These are phyloP conservation scores for Sarocladium strictum DNA, from an alignment of 2,329 filamentous ascomycete genomes.

Conservation along the genomic window DNA sequence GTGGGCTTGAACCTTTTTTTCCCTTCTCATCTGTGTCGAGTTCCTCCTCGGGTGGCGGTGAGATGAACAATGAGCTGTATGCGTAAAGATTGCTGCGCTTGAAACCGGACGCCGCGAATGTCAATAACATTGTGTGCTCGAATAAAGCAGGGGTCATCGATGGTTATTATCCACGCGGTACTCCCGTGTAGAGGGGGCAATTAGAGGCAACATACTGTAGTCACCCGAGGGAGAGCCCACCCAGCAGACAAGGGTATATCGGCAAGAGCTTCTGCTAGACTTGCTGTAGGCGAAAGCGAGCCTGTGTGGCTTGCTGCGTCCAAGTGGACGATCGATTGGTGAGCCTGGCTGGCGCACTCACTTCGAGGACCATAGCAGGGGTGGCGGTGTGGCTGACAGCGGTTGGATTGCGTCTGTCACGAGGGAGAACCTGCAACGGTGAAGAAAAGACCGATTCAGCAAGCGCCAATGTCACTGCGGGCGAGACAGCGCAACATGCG, in stretches of 20 bases:
- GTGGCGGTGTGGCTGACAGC: slow-evolving; percentile 1
- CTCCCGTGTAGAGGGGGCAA: background rate
- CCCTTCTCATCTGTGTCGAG: background rate
- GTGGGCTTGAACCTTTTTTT: slow-evolving; percentile 5
- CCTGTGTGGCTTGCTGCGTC: background rate
- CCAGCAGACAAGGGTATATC: background rate
- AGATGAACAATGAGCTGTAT: background rate
- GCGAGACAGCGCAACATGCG: background rate
- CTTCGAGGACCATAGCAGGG: no score
- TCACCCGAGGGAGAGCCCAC: background rate
- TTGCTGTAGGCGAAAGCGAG: background rate
- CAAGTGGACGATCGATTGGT: background rate
- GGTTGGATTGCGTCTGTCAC: background rate
- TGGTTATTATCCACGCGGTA: background rate
- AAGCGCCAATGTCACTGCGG: background rate
- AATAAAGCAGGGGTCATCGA: background rate
- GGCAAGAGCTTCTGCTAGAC: background rate
- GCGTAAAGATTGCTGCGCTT: background rate
- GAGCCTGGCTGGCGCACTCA: slow-evolving; percentile 6
- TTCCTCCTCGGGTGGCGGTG: background rate
- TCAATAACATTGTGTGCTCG: background rate
- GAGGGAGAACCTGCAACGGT: background rate
- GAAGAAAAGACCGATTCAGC: background rate
- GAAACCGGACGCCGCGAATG: background rate
- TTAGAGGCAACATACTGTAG: background rate